A percentile compares a stretch with the other conserved stretches of the same genome.
These are phyloP conservation scores for Plantago major DNA, from an alignment of 257 asterid genomes.

Conservation along the genomic window DNA sequence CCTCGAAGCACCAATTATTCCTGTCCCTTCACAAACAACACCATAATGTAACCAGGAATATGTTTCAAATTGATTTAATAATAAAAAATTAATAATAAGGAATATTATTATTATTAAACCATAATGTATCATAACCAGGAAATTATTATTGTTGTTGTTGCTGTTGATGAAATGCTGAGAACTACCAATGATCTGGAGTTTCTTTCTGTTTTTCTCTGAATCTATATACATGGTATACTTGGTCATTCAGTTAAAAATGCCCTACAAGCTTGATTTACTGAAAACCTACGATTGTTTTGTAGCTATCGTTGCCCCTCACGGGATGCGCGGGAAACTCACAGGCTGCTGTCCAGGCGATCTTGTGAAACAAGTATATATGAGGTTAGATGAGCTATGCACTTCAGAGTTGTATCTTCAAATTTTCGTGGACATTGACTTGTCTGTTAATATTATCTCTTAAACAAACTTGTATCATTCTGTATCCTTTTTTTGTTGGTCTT, in stretches of 20 bases:
- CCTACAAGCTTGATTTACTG: conserved; percentile 17
- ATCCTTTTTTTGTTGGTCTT: conserved; percentile 4
- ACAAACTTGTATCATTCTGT: neutral
- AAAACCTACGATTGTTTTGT: conserved; percentile 27
- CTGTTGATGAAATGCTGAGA: no score
- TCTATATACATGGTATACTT: neutral
- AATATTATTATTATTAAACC: no score
- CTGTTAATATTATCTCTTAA: conserved; percentile 13
- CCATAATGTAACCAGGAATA: no score
- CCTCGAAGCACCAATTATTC: no score
- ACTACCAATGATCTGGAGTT: no score
- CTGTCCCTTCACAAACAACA: no score
- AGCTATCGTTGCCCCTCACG: conserved; percentile 96
- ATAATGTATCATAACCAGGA: no score
- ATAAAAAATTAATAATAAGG: no score
- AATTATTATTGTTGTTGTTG: no score
- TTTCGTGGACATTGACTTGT: conserved; percentile 6
- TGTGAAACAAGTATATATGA: conserved; percentile 91
- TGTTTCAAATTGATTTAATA: no score
- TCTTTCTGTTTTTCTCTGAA: no score
- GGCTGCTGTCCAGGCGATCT: conserved; percentile 94
- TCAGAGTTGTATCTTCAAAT: conserved; percentile 1
- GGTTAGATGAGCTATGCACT: conserved; percentile 39
- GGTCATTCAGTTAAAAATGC: conserved; percentile 16
- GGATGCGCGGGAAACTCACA: conserved; percentile 93